Conservation (phyloP, 2,329 filamentous ascomycete species). For the Colletotrichum lupini region DNA sequence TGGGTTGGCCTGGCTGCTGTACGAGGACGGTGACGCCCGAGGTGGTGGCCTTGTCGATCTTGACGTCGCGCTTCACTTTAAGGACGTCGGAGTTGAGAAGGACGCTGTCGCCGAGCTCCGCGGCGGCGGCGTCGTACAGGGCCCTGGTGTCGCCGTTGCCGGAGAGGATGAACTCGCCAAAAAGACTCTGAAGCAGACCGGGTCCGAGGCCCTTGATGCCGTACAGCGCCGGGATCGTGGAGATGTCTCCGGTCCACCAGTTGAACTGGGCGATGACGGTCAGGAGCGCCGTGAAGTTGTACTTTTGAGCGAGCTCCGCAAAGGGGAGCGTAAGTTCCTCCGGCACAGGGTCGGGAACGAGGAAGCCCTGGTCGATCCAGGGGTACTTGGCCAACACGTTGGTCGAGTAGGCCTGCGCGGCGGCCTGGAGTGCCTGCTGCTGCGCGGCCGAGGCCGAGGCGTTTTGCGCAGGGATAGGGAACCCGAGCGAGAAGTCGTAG, state of each 20-base stretch:
- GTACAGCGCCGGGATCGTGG: constrained; percentile 51
- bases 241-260: constrained; percentile 52
- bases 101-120: constrained; percentile 42
- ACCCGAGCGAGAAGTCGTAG: constrained; percentile 36
- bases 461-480: constrained; percentile 24
- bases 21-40: constrained; percentile 41
- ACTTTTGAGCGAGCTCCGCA: constrained; percentile 53
- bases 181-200: constrained; percentile 34
- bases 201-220: constrained; percentile 47
- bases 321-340: constrained; percentile 55
- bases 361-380: constrained; percentile 43
- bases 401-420: constrained; percentile 16
- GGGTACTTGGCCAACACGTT: constrained; percentile 29
- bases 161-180: constrained; percentile 39
- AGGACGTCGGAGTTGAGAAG: constrained; percentile 41
- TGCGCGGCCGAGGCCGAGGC: constrained; percentile 16
- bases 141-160: constrained; percentile 38
- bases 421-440: constrained; percentile 18
- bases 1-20: constrained; percentile 7
- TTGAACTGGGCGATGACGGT: constrained; percentile 46
- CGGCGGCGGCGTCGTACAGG: constrained; percentile 42
- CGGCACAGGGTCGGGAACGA: constrained; percentile 55
- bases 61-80: constrained; percentile 36
- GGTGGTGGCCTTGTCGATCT: constrained; percentile 35
- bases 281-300: constrained; percentile 50